phyloP scores from a whole-genome alignment of 352 stramenopile species.

The Globisporangium rhizosaccharum region DNA sequence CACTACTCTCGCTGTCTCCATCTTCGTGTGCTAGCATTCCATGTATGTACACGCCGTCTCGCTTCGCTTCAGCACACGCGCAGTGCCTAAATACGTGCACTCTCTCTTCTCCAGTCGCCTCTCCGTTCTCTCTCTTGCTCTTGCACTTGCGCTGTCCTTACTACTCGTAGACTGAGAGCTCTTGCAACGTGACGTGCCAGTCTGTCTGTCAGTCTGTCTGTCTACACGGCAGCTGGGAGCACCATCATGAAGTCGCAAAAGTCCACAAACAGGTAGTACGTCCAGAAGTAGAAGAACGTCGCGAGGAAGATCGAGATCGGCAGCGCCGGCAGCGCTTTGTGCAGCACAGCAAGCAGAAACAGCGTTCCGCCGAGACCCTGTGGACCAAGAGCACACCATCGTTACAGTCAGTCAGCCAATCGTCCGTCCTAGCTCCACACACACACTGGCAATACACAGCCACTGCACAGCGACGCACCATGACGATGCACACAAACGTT shows the following conservation, averaged over 20 bases:
- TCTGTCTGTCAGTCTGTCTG: not conserved
- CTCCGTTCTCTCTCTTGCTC: not conserved
- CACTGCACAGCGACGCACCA: slow-evolving; percentile 44
- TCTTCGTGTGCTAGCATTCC: too few species aligned
- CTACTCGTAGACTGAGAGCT: not conserved
- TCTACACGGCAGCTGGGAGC: slow-evolving; percentile 49
- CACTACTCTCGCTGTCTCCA: too few species aligned
- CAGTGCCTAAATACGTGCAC: not conserved
- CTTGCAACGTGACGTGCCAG: too few species aligned
- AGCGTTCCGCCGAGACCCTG: slow-evolving; percentile 92
- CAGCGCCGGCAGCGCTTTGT: slow-evolving; percentile 93
- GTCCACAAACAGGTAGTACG: slow-evolving; percentile 77
- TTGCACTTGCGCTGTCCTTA: not conserved
- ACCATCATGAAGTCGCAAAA: slow-evolving; percentile 80
- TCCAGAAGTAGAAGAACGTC: slow-evolving; percentile 81
- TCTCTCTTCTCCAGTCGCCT: too few species aligned
- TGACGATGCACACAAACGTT: slow-evolving; percentile 92
- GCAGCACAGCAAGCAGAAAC: slow-evolving; percentile 92
- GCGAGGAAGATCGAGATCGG: slow-evolving; percentile 92
- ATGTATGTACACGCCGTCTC: too few species aligned
- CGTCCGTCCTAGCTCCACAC: not conserved
- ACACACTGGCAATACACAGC: not conserved
- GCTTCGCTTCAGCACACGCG: too few species aligned
- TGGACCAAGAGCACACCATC: slow-evolving; percentile 1
- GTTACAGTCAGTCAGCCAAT: not conserved